Percentiles rank a stretch among this genome's conserved stretches.
Evolutionary conservation across 495 filamentous ascomycete genomes (phyloP).

Genomic region (Hypoxylon subgilvum): DNA sequence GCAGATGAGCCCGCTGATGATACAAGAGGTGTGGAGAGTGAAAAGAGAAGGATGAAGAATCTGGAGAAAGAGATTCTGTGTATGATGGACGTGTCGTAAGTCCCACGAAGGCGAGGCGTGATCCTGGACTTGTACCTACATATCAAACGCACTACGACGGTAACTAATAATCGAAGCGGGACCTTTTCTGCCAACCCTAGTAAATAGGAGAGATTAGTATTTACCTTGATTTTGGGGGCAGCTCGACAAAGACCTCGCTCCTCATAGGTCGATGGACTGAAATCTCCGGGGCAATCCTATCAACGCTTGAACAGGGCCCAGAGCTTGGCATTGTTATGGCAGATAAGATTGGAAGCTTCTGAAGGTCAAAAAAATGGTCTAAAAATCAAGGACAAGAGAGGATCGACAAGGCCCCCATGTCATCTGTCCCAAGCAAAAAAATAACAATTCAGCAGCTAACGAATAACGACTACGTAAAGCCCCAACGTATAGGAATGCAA

Average conservation of each 20-base stretch:
- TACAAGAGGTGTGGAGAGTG: constrained; percentile 2
- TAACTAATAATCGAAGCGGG: constrained; percentile 28
- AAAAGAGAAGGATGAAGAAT: constrained; percentile 21
- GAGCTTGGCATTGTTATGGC: constrained; percentile 27
- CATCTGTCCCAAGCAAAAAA: background rate
- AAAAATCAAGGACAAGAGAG: constrained; percentile 15
- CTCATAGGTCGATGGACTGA: constrained; percentile 32
- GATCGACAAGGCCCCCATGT: constrained; percentile 28
- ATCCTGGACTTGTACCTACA: constrained; percentile 31
- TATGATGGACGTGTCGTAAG: constrained; percentile 25
- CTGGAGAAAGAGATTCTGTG: constrained; percentile 28
- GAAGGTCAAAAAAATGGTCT: background rate
- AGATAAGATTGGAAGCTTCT: constrained; percentile 28
- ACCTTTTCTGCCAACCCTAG: constrained; percentile 21
- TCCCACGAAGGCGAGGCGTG: constrained; percentile 18
- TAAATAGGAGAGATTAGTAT: constrained; percentile 23
- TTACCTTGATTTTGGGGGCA: constrained; percentile 37
- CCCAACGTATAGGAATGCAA: no score
- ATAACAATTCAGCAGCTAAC: background rate
- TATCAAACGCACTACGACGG: constrained; percentile 38
- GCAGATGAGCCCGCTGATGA: constrained; percentile 6
- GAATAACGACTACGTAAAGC: no score
- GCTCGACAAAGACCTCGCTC: constrained; percentile 3
- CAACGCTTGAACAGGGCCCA: constrained; percentile 12
- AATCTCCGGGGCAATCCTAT: constrained; percentile 30